Evolutionary conservation across 2,329 filamentous ascomycete species (phyloP), one percentile per base, ranked within the genome.

Genomic region (Talaromyces rugulosus): DNA sequence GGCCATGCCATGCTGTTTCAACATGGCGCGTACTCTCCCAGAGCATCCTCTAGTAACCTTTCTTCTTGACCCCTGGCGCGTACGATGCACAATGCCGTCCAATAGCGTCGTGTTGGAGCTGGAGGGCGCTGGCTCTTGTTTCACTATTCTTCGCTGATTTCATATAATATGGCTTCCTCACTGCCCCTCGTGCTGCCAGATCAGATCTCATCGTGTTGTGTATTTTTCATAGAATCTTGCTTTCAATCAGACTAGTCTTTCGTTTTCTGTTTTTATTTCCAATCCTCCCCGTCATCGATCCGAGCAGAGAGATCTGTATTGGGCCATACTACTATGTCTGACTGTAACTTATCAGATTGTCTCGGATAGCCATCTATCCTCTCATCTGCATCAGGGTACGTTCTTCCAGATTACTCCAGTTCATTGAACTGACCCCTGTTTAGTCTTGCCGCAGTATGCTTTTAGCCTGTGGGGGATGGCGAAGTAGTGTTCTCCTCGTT

Each of bases 381-480:
- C 40, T 14, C 31, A 40, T 53, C 47, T 50, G 23, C 42, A 59
- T 40, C 18, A 53, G 47, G 44, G 66, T 62, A 51, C 47, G 30
- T 62, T 18, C 12, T 27, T n/a, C 9, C 51, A 7, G n/a, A 28
- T 53, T 28, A 16, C 11, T 23, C 28, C 8, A 28, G 31, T 55
- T 7, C 16, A 11, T 40, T 23, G 12, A 14, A 8, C 30, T 31
- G 18, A 16, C 30, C 3, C 28, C 18, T 40, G n/a, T 50, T 60
- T 60, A 71, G 69, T 66, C 67, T 60, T 68, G 64, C 64, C 66
- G 66, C 75, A 77, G 69, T 65, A 78, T 78, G 75, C 68, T 67
- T 67, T 61, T 68, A 64, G 66, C 61, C 67, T 67, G 61, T 66
- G 64, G 65, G 64, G 69, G 65, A 69, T 68, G 67, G 63, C 63